Base-by-base conservation (phyloP, 192 early-diverging fungal species). In the Gigaspora rosea region DNA sequence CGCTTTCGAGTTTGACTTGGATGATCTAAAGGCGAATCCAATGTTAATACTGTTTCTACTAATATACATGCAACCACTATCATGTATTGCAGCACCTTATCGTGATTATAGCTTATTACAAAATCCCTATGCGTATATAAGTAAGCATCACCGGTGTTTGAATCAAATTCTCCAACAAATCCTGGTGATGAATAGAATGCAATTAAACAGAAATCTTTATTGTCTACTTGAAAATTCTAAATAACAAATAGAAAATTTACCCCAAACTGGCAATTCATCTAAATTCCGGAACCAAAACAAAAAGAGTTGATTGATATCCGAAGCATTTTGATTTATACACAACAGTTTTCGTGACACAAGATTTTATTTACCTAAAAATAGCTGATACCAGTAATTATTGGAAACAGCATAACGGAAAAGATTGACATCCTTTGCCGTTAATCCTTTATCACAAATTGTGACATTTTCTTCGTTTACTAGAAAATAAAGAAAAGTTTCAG, bases 321-420 rank as follows among this genome's bases (percentile, higher is more conserved):
- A 7, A 41, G 41, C 41, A 41, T 41, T 41, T 41, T 41, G 41
- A 41, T 41, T 41, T 41, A 41, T 3, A 41, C 41, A 41, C 41
- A 41, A 41, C 41, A 41, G 41, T 41, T 41, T 41, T 41, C 7
- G 41, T 41, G 41, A 41, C 41, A 41, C 41, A 41, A 41, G 27
- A 41, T 41, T 6, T 7, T 41, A 41, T 41, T n/a, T 81, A 85
- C 84, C 84, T 52, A 90, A 78, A 77, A 88, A 89, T 80, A 88
- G 85, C 62, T 91, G 88, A 75, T 89, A 91, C 87, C 83, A 90
- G 77, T 94, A 94, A 18, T 88, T 80, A 50, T 89, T 85, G 10
- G 70, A 72, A 16, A 93, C 81, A 8, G 93, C 92, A 73, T 91
- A 90, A n/a, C 78, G 78, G 65, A 94, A 90, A 12, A 86, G 75